These are phyloP conservation scores for Erodium trifolium DNA, from an alignment of 441 rosid genomes.

Conservation along the genomic window DNA sequence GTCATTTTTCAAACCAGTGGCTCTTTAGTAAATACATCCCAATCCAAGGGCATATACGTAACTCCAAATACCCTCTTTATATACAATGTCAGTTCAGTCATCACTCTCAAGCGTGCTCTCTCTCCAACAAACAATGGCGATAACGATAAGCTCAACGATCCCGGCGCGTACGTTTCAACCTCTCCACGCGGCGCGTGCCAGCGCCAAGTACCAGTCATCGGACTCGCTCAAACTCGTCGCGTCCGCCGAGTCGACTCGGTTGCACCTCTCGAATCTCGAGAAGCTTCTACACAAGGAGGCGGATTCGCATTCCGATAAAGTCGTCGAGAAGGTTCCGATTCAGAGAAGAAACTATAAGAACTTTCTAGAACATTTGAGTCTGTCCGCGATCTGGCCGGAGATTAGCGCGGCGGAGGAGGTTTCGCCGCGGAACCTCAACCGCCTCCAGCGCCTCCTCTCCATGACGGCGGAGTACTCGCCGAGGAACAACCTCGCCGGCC, in stretches of 20 bases:
- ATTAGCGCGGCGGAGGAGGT: slow-evolving; percentile 70
- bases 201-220: not conserved
- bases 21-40: too few relatives aligned
- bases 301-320: not conserved
- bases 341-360: slow-evolving; percentile 17
- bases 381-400: slow-evolving; percentile 66
- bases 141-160: not conserved
- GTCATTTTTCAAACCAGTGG: too few relatives aligned
- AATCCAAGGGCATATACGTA: too few relatives aligned
- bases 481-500: slow-evolving; percentile 45
- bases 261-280: slow-evolving; percentile 60
- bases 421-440: slow-evolving; percentile 61
- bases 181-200: not conserved
- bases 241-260: slow-evolving; percentile 30
- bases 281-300: slow-evolving; percentile 40
- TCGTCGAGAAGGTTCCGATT: not conserved
- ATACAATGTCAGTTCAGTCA: too few relatives aligned
- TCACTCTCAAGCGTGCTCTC: too few relatives aligned
- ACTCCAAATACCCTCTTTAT: too few relatives aligned
- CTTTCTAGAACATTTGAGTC: slow-evolving; percentile 43
- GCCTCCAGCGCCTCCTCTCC: slow-evolving; percentile 47
- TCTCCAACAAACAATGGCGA: too few relatives aligned
- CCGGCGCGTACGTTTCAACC: not conserved
- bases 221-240: not conserved
- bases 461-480: slow-evolving; percentile 54